Conservation (phyloP, 192 early-diverging fungal species). For the Coemansia sp. region DNA sequence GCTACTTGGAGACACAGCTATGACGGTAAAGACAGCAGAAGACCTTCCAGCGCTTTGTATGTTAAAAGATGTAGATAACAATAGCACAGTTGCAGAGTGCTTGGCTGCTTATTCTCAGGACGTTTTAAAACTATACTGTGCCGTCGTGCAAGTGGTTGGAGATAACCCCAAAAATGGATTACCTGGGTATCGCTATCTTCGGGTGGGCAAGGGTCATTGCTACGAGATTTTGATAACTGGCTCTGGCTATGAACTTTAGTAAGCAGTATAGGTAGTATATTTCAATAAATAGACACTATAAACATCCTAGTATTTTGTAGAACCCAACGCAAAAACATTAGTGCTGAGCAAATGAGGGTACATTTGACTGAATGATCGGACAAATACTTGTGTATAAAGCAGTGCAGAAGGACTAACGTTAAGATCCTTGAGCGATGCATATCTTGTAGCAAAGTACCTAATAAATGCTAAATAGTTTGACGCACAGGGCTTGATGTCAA, state of each 20-base stretch:
- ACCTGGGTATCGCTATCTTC: neutral
- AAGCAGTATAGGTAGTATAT: neutral
- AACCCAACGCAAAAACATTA: neutral
- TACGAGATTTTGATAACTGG: neutral
- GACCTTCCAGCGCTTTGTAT: neutral
- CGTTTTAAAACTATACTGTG: neutral
- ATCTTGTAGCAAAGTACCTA: conserved; percentile 3
- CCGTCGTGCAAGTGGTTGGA: neutral
- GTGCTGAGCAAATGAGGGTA: conserved; percentile 1
- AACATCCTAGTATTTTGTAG: neutral
- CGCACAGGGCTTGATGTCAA: conserved; percentile 1
- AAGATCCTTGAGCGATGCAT: conserved; percentile 5
- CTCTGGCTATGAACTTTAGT: neutral
- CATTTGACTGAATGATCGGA: neutral
- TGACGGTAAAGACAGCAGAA: neutral
- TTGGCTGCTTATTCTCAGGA: neutral
- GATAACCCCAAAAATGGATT: neutral
- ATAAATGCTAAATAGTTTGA: conserved; percentile 11
- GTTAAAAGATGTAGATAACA: neutral
- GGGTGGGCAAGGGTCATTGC: neutral
- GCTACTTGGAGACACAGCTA: neutral
- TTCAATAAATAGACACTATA: neutral
- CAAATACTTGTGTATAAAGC: neutral
- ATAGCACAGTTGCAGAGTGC: neutral
- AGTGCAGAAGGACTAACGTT: conserved; percentile 6